Conservation (phyloP, 176 grass and related monocot species). For the Carex pumila region DNA sequence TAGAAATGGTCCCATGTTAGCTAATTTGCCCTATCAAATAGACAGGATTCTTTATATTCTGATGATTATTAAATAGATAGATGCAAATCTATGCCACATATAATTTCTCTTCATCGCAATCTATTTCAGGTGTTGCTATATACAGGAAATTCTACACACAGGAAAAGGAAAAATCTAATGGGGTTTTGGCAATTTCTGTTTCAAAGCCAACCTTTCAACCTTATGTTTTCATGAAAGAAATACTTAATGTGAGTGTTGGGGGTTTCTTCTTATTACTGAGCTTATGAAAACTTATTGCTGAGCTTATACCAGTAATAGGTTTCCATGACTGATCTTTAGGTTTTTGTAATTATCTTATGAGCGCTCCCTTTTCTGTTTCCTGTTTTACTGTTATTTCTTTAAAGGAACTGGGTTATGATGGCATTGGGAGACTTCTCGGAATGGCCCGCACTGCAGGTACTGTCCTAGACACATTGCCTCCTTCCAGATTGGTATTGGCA, state of each 20-base stretch:
- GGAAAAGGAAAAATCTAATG: conserved; percentile 54
- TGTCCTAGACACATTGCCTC: conserved; percentile 64
- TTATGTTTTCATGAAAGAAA: conserved; percentile 47
- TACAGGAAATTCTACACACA: conserved; percentile 81
- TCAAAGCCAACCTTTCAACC: conserved; percentile 51
- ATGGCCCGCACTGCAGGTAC: conserved; percentile 59
- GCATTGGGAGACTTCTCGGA: conserved; percentile 60
- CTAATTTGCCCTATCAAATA: not conserved
- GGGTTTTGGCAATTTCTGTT: conserved; percentile 79
- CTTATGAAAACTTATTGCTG: not conserved
- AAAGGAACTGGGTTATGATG: conserved; percentile 57
- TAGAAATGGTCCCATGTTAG: not conserved
- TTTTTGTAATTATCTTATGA: not conserved
- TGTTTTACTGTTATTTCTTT: conserved; percentile 4
- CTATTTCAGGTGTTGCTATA: conserved; percentile 55
- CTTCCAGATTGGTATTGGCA: conserved; percentile 52
- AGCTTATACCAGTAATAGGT: conserved; percentile 1
- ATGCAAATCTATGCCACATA: not conserved
- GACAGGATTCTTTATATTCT: not conserved
- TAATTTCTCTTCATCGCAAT: not conserved
- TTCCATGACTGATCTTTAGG: not conserved
- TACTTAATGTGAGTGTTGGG: conserved; percentile 57
- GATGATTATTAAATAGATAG: not conserved
- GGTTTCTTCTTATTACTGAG: not conserved
- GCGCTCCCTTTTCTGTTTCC: not conserved